A percentile compares a stretch with the other conserved stretches of the same genome.
Evolutionary conservation across 2,329 filamentous ascomycete species (phyloP).

Genomic region (Balansia obtecta): DNA sequence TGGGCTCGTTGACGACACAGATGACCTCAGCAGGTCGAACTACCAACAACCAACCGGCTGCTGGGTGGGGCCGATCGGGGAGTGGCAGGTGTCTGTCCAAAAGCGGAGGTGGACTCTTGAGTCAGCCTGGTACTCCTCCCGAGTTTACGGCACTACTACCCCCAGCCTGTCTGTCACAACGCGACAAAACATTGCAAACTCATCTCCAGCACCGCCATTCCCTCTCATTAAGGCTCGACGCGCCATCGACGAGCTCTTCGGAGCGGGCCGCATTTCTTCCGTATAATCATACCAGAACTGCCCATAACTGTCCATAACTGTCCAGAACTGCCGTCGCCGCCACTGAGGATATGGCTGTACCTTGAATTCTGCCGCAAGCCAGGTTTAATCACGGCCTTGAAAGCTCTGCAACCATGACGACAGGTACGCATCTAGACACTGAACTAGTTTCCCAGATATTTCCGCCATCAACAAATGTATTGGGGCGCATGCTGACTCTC

Average conservation of each 20-base stretch:
- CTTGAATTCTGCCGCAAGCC: conserved; percentile 2
- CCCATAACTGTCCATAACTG: not conserved
- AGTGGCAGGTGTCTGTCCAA: not conserved
- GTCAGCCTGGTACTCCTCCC: not conserved
- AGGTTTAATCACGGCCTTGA: conserved; percentile 4
- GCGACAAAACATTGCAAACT: not conserved
- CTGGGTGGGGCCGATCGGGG: not conserved
- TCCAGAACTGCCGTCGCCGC: not conserved
- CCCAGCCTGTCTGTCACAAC: not conserved
- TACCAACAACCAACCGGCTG: not conserved
- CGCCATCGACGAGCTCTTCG: not conserved
- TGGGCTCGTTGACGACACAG: not conserved
- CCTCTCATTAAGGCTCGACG: not conserved
- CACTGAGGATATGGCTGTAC: conserved; percentile 10
- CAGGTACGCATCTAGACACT: not conserved
- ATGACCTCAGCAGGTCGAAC: not conserved
- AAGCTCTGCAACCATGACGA: conserved; percentile 6
- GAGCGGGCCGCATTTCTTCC: too few relatives aligned
- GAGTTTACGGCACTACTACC: not conserved
- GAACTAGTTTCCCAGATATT: not conserved
- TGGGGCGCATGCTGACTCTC: conserved; percentile 2
- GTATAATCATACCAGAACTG: not conserved
- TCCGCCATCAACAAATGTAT: not conserved
- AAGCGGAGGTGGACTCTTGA: not conserved
- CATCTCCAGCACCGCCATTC: not conserved